Evolutionary conservation across 495 filamentous ascomycete genomes (phyloP).

Genomic region (Hypoxylon cercidicola): DNA sequence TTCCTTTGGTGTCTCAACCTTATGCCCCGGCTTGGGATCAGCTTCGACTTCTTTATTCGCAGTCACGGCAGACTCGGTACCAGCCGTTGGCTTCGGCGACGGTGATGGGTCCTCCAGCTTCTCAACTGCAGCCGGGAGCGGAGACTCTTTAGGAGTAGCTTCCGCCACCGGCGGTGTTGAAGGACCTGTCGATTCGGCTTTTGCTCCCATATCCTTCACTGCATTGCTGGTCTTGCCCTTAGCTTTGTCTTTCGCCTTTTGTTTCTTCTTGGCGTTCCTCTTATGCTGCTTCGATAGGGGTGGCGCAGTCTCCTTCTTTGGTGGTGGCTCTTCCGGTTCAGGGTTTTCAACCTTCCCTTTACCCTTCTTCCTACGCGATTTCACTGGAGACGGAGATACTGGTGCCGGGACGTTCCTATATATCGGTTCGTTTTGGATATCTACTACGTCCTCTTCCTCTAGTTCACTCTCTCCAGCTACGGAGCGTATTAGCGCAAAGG

Average conservation of each 20-base stretch:
- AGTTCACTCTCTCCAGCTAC: slow-evolving; percentile 31
- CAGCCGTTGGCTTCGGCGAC: slow-evolving; percentile 4
- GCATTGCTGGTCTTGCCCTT: slow-evolving; percentile 45
- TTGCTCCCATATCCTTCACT: slow-evolving; percentile 45
- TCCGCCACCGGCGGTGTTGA: slow-evolving; percentile 16
- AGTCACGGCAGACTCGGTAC: slow-evolving; percentile 20
- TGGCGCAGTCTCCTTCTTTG: slow-evolving; percentile 11
- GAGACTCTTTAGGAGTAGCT: slow-evolving; percentile 28
- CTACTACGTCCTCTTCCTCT: slow-evolving; percentile 25
- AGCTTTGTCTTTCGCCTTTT: slow-evolving; percentile 29
- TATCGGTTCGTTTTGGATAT: slow-evolving; percentile 17
- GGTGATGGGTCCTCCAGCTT: slow-evolving; percentile 31
- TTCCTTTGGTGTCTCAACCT: slow-evolving; percentile 30
- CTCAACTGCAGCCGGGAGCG: slow-evolving; percentile 19
- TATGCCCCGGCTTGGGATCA: slow-evolving; percentile 23
- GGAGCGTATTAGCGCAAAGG: slow-evolving; percentile 26
- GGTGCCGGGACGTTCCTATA: slow-evolving; percentile 5
- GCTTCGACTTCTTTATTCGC: slow-evolving; percentile 36
- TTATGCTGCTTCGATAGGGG: slow-evolving; percentile 22
- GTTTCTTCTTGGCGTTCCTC: slow-evolving; percentile 24
- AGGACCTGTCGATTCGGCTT: slow-evolving; percentile 39
- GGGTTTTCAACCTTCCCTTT: slow-evolving; percentile 19
- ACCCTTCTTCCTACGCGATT: slow-evolving; percentile 35
- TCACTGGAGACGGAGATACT: slow-evolving; percentile 10
- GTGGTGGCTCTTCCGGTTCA: slow-evolving; percentile 16